Evolutionary conservation across 768 basidiomycete species (phyloP), one percentile per base, ranked within the genome.

Genomic region (Amanita exitialis): DNA sequence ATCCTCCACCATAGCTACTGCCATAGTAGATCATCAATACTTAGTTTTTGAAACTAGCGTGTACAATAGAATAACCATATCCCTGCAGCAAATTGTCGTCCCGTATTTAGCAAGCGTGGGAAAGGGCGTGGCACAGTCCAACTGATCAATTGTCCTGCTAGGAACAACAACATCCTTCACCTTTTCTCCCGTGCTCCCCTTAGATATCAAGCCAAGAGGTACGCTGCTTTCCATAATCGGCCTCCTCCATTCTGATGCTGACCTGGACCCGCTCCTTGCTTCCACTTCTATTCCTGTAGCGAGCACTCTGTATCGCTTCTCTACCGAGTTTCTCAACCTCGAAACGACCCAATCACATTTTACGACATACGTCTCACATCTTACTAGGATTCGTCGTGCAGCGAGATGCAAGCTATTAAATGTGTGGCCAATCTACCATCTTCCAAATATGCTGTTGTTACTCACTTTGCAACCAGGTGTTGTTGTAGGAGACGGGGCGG

Each of bases 401-500:
- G 62, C 65, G 73, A 58, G 64, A 91, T 91, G 89, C 88, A 91
- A 75, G 86, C 89, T 64, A 92, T 91, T 64, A 91, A 92, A 79
- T 92, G 90, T 89, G 60, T 55, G 81, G 56, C 39, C 32, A 43
- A 37, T 44, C 34, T 58, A 45, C 49, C 46, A 46, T 36, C 48
- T 53, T 42, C 50, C 21, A 25, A 60, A 45, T 56, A 51, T 57
- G 62, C 70, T 66, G 62, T 50, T 66, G 62, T 50, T 30, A 50
- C 61, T 51, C 42, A 51, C 35, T 53, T 38, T 52, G 59, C 54
- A 58, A 62, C 56, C 64, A 95, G 93, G 92, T 77, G 93, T 97
- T 69, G 93, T 97, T 63, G 93, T 97, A 47, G 93, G 93, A 63
- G 94, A 97, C 75, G 94, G 94, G 80, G 94, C 94, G 53, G 94